These are phyloP conservation scores for Afroboletus lepidellus DNA, from an alignment of 1,284 basidiomycete species.

Conservation along the genomic window DNA sequence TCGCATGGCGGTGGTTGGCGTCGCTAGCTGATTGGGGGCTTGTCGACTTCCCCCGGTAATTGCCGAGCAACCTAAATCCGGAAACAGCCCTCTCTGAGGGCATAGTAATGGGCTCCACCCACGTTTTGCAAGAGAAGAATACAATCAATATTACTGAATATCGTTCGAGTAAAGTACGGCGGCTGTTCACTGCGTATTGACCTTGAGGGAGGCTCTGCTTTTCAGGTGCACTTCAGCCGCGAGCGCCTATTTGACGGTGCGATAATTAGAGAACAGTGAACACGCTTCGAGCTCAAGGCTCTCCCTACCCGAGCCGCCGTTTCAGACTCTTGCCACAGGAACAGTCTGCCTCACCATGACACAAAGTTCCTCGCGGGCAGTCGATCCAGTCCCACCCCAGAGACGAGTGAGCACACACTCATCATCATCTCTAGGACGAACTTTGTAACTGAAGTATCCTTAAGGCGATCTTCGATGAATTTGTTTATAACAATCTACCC, in stretches of 20 bases:
- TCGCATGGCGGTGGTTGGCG: constrained; percentile 24
- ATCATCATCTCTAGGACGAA: not conserved
- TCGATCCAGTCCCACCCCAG: constrained; percentile 2
- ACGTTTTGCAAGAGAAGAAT: no score
- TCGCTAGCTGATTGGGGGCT: not conserved
- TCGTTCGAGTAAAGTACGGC: no score
- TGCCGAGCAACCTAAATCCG: not conserved
- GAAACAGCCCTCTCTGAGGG: no score
- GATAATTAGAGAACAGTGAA: not conserved
- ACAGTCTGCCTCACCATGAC: not conserved
- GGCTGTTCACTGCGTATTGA: no score
- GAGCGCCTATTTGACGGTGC: not conserved
- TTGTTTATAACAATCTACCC: constrained; percentile 17
- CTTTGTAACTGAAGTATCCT: not conserved
- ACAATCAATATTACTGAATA: no score
- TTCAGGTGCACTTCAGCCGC: no score
- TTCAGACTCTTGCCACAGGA: not conserved
- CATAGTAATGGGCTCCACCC: no score
- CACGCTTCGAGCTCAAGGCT: no score
- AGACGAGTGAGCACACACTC: constrained; percentile 9
- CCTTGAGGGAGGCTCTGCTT: no score
- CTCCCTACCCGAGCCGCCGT: no score
- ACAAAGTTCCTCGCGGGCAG: not conserved
- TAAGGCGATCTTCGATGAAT: constrained; percentile 20
- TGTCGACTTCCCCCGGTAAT: not conserved